A percentile compares a stretch with the other conserved stretches of the same genome.
Conservation (phyloP, 169 alveolate species). For the Plasmodium knowlesi region DNA sequence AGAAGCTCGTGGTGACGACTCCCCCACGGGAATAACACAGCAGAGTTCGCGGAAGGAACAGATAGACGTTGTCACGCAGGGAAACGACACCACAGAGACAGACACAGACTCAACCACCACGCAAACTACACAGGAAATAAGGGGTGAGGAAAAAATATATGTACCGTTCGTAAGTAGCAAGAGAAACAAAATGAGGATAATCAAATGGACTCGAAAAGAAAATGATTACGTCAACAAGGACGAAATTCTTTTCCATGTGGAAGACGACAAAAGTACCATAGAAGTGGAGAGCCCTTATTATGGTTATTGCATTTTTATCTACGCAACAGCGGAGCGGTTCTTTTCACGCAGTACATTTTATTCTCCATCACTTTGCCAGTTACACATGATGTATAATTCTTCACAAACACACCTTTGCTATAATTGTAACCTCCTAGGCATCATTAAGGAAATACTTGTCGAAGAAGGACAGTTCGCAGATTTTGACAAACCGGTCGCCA, state of each 20-base stretch:
- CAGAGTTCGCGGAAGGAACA: background rate
- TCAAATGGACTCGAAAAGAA: constrained; percentile 55
- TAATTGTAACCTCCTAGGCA: constrained; percentile 9
- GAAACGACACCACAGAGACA: background rate
- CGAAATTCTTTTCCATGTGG: constrained; percentile 48
- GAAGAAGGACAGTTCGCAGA: constrained; percentile 66
- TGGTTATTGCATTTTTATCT: background rate
- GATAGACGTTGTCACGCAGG: background rate
- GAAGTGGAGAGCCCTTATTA: constrained; percentile 63
- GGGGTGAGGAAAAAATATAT: constrained; percentile 16
- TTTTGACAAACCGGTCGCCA: constrained; percentile 57
- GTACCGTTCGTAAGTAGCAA: constrained; percentile 33
- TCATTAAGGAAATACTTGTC: constrained; percentile 23
- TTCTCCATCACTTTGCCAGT: background rate
- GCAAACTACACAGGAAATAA: background rate
- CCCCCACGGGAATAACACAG: background rate
- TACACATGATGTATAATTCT: background rate
- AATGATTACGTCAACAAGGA: constrained; percentile 28
- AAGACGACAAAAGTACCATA: constrained; percentile 67
- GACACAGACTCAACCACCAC: background rate
- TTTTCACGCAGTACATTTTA: background rate
- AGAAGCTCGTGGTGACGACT: background rate
- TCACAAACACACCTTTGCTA: background rate
- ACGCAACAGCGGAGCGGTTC: background rate
- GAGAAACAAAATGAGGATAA: constrained; percentile 29